phyloP scores from a whole-genome alignment of 352 stramenopile genomes.

The Globisporangium uncinulatum region DNA sequence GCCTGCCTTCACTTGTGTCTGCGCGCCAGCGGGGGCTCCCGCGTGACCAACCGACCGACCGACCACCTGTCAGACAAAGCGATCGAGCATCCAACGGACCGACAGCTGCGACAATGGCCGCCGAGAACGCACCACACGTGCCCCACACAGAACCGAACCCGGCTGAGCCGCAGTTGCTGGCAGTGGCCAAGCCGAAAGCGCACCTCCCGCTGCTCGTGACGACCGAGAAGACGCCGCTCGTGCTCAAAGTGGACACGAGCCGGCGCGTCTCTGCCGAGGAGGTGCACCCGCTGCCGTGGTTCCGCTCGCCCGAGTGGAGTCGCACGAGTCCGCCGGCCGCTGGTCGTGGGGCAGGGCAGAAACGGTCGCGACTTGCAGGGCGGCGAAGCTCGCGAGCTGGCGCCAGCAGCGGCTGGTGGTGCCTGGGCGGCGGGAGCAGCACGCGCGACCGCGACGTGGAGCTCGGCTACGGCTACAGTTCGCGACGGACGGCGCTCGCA shows the following conservation, averaged over 20 bases:
- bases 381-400: background rate
- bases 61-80: too few species aligned
- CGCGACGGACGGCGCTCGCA: conserved; percentile 10
- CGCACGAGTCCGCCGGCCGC: conserved; percentile 16
- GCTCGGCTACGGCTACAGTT: conserved; percentile 21
- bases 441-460: conserved; percentile 28
- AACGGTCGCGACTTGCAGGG: background rate
- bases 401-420: conserved; percentile 1
- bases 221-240: conserved; percentile 27
- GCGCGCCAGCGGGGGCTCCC: too few species aligned
- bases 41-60: too few species aligned
- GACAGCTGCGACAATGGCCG: too few species aligned
- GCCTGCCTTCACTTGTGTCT: too few species aligned
- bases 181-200: too few species aligned
- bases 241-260: conserved; percentile 29
- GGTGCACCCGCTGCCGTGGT: conserved; percentile 72
- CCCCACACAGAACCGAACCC: too few species aligned
- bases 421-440: background rate
- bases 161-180: too few species aligned
- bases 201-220: background rate
- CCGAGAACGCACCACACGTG: too few species aligned
- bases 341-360: conserved; percentile 9
- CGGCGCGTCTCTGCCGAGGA: conserved; percentile 26
- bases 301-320: conserved; percentile 60
- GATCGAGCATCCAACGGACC: too few species aligned